Base-by-base conservation (phyloP, 2,329 filamentous ascomycete species). In the Microdochium nivale region DNA sequence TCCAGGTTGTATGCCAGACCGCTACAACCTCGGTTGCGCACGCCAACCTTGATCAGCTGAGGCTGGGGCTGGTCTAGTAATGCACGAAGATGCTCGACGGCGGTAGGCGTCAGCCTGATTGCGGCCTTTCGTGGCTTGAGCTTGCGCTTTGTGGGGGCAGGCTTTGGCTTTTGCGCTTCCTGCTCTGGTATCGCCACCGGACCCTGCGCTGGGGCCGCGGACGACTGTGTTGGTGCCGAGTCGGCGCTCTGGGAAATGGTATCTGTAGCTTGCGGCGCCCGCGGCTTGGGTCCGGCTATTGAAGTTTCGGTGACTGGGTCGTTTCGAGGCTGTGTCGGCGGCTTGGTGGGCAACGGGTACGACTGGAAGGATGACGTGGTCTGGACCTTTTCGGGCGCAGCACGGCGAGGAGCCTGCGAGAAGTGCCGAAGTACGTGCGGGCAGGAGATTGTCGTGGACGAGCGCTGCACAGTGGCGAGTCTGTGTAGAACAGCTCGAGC, bases 1-100 rank as follows among this genome's bases (percentile, higher is more conserved):
- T 97, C 91, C 25, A 99, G 75, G 64, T 96, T 84, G 67, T 99
- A 99, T 30, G 91, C 87, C 58, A 97, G 74, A 16, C 94, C 94
- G 50, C 90, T 96, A 70, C 94, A 99, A 10, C 94, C 94, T 58
- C 90, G 81, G 69, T 96, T 96, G 68, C 87, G 90, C 55, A 97
- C 94, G 13, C 94, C 91, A 5, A 99, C 88, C 61, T 94, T 86
- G 67, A 99, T 96, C 58, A 96, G 78, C 72, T 96, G 95, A 2
- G 91, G 90, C 25, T 94, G 84, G 0, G 94, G 94, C 62, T 90
- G 86, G 55, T 91, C 82, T 7, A 96, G 79, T 35, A 99, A 72
- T 19, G 79, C 77, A 53, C 82, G 82, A 32, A 99, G 76, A 61
- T 95, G 90, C 47, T 84, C 76, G 2, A 96, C 86, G 0, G 94